Conservation (phyloP, 371 early-diverging fungal species). For the Phascolomyces articulosus region DNA sequence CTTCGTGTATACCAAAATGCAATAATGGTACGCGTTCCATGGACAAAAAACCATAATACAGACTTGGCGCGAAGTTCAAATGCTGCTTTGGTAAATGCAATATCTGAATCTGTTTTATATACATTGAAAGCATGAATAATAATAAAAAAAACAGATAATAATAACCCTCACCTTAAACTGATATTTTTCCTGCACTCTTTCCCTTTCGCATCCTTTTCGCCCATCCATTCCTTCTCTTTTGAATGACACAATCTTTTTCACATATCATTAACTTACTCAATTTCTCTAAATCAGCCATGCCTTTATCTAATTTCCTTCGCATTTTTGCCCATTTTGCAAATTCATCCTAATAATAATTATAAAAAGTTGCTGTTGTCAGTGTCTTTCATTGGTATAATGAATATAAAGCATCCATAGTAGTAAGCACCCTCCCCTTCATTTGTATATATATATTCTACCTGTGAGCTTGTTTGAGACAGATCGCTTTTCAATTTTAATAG, state of each 20-base stretch:
- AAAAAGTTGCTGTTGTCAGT: not conserved
- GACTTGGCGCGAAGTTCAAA: slow-evolving; percentile 83
- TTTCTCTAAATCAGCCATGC: slow-evolving; percentile 64
- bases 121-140: too few relatives aligned
- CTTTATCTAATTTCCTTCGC: slow-evolving; percentile 81
- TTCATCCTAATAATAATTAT: slow-evolving; percentile 67
- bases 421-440: too few relatives aligned
- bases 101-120: slow-evolving; percentile 72
- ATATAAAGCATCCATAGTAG: too few relatives aligned
- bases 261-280: slow-evolving; percentile 61
- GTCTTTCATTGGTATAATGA: too few relatives aligned
- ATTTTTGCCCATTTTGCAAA: slow-evolving; percentile 97
- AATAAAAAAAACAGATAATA: not conserved
- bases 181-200: not conserved
- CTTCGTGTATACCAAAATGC: slow-evolving; percentile 69
- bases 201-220: not conserved
- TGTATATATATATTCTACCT: slow-evolving; percentile 36
- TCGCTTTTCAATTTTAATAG: slow-evolving; percentile 62
- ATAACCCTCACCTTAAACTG: not conserved
- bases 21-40: slow-evolving; percentile 71
- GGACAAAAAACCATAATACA: slow-evolving; percentile 71
- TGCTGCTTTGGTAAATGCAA: slow-evolving; percentile 66
- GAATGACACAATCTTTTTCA: too few relatives aligned
- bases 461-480: slow-evolving; percentile 66
- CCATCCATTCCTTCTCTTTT: too few relatives aligned